These are phyloP conservation scores for Parathielavia hyrcaniae DNA, from an alignment of 495 filamentous ascomycete species.

Conservation along the genomic window DNA sequence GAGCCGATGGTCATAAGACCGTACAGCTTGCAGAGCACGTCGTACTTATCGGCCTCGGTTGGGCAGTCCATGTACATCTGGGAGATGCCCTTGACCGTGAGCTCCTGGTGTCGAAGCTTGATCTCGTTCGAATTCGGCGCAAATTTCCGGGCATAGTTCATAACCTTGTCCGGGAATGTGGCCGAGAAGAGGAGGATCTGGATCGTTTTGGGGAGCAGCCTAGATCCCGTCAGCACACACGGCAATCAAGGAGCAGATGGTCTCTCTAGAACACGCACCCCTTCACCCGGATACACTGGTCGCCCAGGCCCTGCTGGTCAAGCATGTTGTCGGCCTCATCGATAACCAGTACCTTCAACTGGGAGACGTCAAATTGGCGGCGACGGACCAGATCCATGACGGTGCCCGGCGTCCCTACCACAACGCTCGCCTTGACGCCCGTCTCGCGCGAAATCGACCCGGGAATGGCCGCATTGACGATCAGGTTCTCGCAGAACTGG, in stretches of 20 bases:
- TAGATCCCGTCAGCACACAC: slow-evolving; percentile 34
- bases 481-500: slow-evolving; percentile 65
- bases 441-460: slow-evolving; percentile 56
- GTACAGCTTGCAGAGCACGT: slow-evolving; percentile 82
- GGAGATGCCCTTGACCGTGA: slow-evolving; percentile 94
- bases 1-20: slow-evolving; percentile 91
- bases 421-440: slow-evolving; percentile 61
- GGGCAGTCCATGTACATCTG: slow-evolving; percentile 94
- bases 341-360: slow-evolving; percentile 72
- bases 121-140: slow-evolving; percentile 82
- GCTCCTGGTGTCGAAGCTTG: slow-evolving; percentile 78
- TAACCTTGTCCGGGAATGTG: slow-evolving; percentile 83
- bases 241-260: not conserved
- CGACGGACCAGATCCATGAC: slow-evolving; percentile 77
- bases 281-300: slow-evolving; percentile 89
- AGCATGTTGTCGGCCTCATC: slow-evolving; percentile 97
- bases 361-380: slow-evolving; percentile 55
- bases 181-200: slow-evolving; percentile 95
- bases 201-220: slow-evolving; percentile 59
- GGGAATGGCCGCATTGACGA: slow-evolving; percentile 73
- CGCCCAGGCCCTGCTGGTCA: slow-evolving; percentile 87
- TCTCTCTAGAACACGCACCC: slow-evolving; percentile 46
- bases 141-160: slow-evolving; percentile 69
- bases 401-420: slow-evolving; percentile 93
- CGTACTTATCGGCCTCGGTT: slow-evolving; percentile 74